Base-by-base conservation (phyloP, 2,329 filamentous ascomycete species). In the Penicillium sp. region DNA sequence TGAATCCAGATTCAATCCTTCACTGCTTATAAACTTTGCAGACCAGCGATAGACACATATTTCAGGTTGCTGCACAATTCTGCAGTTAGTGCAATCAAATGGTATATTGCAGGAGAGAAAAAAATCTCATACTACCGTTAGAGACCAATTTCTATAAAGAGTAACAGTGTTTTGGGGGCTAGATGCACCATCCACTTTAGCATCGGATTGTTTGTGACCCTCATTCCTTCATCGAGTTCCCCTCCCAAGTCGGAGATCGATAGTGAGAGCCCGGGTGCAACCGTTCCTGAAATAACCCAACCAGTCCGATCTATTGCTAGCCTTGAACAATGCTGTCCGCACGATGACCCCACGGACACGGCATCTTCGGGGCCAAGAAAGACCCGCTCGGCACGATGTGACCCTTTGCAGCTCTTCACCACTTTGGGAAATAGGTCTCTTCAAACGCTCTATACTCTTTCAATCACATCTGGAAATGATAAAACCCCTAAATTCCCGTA, bases 361-460 rank as follows among this genome's bases (percentile, higher is more conserved):
- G 47, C 36, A 42, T 43, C 16, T 29, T 29, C 45, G 50, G 24
- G n/a, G 55, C 55, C 42, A 45, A 55, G 31, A 40, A 39, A 45
- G 38, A 10, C 18, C 51, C 29, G 11, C 29, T 14, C 47, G 27
- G 34, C 43, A 39, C 56, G 50, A 60, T 60, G 56, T 57, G 48
- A 60, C 53, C 54, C 48, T 56, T 29, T 16, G 56, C 56, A 57
- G 27, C 24, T 59, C 56, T 48, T 57, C 32, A n/a, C 58, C 56
- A 5, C 0, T 47, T 50, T 48, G 22, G 50, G 58, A 45, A 59
- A 53, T 27, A 44, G 40, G 42, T 56, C 53, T 8, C 8, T 29
- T 38, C 18, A 11, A 5, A 18, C 3, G 38, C 31, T 13, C 18
- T n/a, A 18, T 18, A 24, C 6, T 14, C 31, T 24, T 27, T 36